Conservation (phyloP, 352 stramenopile species). For the Phytophthora niederhauseri region DNA sequence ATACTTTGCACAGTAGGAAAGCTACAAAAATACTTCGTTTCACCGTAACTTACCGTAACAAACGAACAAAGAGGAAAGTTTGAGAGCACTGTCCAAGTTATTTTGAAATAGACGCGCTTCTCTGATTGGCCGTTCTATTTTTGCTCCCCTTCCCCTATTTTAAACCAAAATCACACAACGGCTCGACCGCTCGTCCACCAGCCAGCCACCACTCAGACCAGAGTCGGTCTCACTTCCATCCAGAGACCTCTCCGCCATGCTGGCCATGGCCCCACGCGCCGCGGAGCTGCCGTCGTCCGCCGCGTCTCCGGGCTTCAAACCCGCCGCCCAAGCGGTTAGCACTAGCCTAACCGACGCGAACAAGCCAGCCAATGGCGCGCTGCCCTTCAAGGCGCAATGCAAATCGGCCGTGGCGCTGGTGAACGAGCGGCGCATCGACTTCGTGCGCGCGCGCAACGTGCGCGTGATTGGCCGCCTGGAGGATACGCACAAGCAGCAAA, state of each 20-base stretch:
- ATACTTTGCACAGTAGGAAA: too few species aligned
- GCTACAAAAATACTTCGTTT: too few species aligned
- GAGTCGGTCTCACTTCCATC: conserved; percentile 15
- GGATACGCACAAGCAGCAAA: conserved; percentile 25
- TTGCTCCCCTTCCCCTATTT: neutral
- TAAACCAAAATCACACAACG: neutral
- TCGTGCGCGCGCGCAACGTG: conserved; percentile 69
- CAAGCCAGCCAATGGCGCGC: conserved; percentile 12
- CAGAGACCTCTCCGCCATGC: conserved; percentile 22
- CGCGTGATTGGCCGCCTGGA: conserved; percentile 48
- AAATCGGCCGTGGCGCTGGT: conserved; percentile 82
- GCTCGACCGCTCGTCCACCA: conserved; percentile 13
- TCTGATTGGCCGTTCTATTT: neutral
- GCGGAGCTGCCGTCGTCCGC: conserved; percentile 12
- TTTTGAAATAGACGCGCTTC: neutral
- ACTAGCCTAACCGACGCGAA: conserved; percentile 15
- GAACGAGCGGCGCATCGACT: conserved; percentile 85
- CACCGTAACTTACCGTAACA: too few species aligned
- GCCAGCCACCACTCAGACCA: conserved; percentile 30
- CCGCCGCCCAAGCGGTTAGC: conserved; percentile 5
- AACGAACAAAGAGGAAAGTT: neutral
- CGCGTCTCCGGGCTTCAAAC: conserved; percentile 17
- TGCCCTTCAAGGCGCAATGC: conserved; percentile 60
- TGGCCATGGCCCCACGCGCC: conserved; percentile 26
- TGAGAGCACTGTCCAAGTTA: neutral